Conservation (phyloP, 2,329 filamentous ascomycete species). For the Seiridium unicorne region DNA sequence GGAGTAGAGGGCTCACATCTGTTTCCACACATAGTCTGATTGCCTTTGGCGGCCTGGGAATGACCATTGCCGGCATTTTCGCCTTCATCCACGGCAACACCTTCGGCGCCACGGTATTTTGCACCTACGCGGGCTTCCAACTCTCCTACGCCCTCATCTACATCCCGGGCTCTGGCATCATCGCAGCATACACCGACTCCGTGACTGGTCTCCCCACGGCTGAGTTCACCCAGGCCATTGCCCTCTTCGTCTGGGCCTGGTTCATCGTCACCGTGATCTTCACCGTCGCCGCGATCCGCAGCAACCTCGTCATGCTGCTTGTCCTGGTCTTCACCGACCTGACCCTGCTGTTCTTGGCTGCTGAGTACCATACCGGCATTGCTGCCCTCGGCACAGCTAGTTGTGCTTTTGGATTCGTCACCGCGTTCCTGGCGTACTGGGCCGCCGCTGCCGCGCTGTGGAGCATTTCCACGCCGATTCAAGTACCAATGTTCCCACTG, state of each 20-base stretch:
- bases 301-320: constrained; percentile 1
- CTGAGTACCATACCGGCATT: neutral
- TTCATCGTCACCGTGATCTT: constrained; percentile 43
- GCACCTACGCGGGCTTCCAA: constrained; percentile 37
- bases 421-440: neutral
- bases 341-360: neutral
- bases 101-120: constrained; percentile 35
- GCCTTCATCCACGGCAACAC: constrained; percentile 23
- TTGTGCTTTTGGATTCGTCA: neutral
- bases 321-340: constrained; percentile 3
- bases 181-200: constrained; percentile 33
- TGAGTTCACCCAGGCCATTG: constrained; percentile 42
- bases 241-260: constrained; percentile 81
- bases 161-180: constrained; percentile 33
- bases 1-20: neutral
- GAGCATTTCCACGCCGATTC: neutral
- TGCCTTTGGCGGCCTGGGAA: constrained; percentile 32
- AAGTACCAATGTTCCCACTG: neutral
- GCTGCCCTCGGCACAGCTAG: neutral
- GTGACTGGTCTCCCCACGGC: constrained; percentile 19
- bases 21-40: constrained; percentile 22
- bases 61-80: constrained; percentile 22
- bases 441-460: neutral
- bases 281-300: constrained; percentile 2
- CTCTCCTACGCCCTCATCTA: constrained; percentile 36